phyloP scores from a whole-genome alignment of 768 basidiomycete species.

The Tricholoma furcatifolium region DNA sequence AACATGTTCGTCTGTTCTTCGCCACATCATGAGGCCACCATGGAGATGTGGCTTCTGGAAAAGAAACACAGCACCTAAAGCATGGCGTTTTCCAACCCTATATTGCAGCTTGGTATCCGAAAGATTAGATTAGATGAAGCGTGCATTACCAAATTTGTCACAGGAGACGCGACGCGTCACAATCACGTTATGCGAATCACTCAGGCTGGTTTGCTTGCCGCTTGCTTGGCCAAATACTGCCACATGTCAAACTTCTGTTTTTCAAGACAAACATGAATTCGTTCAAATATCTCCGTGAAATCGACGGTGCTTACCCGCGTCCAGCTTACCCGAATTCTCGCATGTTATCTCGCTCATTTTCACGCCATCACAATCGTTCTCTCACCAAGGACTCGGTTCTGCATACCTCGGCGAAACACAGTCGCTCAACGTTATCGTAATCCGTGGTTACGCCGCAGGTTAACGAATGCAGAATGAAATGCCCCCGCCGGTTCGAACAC shows the following conservation, averaged over 20 bases:
- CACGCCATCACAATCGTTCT: background rate
- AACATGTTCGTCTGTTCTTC: too few relatives aligned
- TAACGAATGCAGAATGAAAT: background rate
- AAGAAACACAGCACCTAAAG: background rate
- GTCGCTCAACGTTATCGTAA: background rate
- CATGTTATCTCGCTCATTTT: background rate
- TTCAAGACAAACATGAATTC: background rate
- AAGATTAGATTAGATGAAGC: conserved; percentile 5
- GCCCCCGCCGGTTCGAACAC: background rate
- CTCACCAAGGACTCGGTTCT: background rate
- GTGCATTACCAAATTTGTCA: background rate
- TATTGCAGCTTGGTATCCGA: background rate
- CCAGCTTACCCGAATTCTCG: background rate
- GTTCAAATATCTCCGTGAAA: background rate
- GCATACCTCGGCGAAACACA: background rate
- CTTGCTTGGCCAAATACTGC: conserved; percentile 3
- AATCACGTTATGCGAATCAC: background rate
- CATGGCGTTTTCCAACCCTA: background rate
- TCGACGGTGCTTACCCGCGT: background rate
- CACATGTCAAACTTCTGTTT: background rate
- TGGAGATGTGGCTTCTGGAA: background rate
- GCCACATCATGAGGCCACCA: too few relatives aligned
- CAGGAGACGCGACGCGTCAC: background rate
- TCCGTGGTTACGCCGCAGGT: background rate
- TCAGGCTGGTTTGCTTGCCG: background rate